Evolutionary conservation across 2,329 filamentous ascomycete genomes (phyloP).

Genomic region (Thelonectria olida): DNA sequence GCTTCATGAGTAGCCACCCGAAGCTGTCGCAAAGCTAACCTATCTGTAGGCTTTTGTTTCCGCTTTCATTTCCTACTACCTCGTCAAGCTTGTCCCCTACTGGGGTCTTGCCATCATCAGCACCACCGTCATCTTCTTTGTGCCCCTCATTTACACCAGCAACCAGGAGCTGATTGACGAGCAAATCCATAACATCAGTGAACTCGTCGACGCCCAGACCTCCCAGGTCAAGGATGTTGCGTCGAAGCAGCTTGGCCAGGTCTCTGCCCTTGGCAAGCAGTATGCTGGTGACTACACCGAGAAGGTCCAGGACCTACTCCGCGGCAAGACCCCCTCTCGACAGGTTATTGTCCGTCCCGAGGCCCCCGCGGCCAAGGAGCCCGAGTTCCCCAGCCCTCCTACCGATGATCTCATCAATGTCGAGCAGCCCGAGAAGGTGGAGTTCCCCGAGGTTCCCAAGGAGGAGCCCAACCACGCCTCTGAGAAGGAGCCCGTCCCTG

Average conservation of each 20-base stretch:
- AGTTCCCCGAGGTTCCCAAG: conserved; percentile 36
- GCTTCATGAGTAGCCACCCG: conserved; percentile 22
- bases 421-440: conserved; percentile 21
- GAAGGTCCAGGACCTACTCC: conserved; percentile 73
- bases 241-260: conserved; percentile 70
- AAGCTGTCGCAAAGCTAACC: conserved; percentile 28
- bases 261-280: conserved; percentile 71
- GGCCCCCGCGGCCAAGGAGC: conserved; percentile 35
- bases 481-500: conserved; percentile 39
- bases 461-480: conserved; percentile 27
- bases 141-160: conserved; percentile 70
- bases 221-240: conserved; percentile 69
- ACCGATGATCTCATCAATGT: conserved; percentile 47
- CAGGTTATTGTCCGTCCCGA: conserved; percentile 51
- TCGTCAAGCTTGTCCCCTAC: conserved; percentile 75
- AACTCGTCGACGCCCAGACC: conserved; percentile 70
- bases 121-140: conserved; percentile 68
- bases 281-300: conserved; percentile 74
- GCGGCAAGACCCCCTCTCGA: conserved; percentile 56
- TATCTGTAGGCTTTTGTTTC: conserved; percentile 62
- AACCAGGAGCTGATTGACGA: conserved; percentile 77
- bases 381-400: conserved; percentile 49
- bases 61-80: conserved; percentile 72
- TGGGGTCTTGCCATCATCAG: conserved; percentile 72
- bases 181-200: conserved; percentile 65